These are phyloP conservation scores for Colletotrichum godetiae DNA, from an alignment of 2,329 filamentous ascomycete genomes.

Conservation along the genomic window DNA sequence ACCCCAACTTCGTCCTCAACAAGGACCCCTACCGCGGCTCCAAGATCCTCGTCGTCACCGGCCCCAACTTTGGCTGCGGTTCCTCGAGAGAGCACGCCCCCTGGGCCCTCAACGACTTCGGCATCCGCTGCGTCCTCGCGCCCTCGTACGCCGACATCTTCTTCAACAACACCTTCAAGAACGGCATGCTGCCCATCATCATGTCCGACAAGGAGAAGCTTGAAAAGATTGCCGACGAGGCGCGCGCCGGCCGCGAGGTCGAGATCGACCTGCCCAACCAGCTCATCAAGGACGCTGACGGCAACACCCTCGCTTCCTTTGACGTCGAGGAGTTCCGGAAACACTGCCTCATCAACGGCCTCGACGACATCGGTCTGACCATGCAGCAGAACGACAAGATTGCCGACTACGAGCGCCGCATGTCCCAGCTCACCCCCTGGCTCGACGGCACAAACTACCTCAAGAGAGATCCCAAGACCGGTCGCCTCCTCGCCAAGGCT, in stretches of 20 bases:
- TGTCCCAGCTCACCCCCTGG: conserved; percentile 87
- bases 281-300: conserved; percentile 79
- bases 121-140: conserved; percentile 93
- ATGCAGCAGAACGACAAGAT: conserved; percentile 95
- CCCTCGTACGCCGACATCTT: conserved; percentile 92
- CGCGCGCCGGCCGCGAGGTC: conserved; percentile 82
- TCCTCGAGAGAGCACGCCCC: conserved; percentile 94
- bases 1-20: conserved; percentile 89
- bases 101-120: conserved; percentile 96
- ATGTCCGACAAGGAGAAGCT: conserved; percentile 76
- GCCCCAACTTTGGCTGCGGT: conserved; percentile 95
- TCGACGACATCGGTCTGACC: conserved; percentile 95
- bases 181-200: conserved; percentile 93
- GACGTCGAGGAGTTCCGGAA: conserved; percentile 94
- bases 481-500: conserved; percentile 68
- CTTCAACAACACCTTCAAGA: conserved; percentile 99
- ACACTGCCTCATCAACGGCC: conserved; percentile 91
- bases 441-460: conserved; percentile 89
- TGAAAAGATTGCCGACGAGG: conserved; percentile 79
- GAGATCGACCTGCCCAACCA: conserved; percentile 92
- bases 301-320: conserved; percentile 80
- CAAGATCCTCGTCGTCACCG: conserved; percentile 93
- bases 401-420: conserved; percentile 80
- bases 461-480: conserved; percentile 65
- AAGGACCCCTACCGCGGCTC: conserved; percentile 83